Conservation (phyloP, 164 flowering plant genomes). For the Sextonia rubra region DNA sequence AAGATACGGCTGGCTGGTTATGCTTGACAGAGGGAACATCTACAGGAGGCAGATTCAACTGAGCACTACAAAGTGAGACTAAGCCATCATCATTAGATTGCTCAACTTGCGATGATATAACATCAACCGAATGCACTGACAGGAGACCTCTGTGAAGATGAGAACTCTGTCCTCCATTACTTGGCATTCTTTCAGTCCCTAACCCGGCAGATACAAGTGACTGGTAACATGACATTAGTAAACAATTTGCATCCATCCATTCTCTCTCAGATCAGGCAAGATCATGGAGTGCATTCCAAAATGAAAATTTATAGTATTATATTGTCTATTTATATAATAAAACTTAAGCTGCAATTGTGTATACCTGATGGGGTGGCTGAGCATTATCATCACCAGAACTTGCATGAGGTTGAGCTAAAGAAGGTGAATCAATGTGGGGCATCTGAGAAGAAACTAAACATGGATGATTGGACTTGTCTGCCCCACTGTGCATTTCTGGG, state of each 20-base stretch:
- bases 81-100: not conserved
- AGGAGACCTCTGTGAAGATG: slow-evolving; percentile 6
- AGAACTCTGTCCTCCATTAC: slow-evolving; percentile 2
- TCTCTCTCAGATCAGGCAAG: not conserved
- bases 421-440: not conserved
- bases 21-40: slow-evolving; percentile 1
- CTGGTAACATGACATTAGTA: slow-evolving; percentile 5
- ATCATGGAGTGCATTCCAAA: no score
- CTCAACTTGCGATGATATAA: not conserved
- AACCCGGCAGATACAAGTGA: slow-evolving; percentile 9
- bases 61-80: slow-evolving; percentile 2
- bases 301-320: no score
- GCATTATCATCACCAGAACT: slow-evolving; percentile 1
- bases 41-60: slow-evolving; percentile 7
- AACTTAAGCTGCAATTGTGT: not conserved
- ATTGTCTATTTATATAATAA: no score
- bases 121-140: not conserved
- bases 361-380: not conserved
- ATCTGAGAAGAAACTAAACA: not conserved
- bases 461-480: no score
- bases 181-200: slow-evolving; percentile 11
- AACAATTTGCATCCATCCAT: not conserved
- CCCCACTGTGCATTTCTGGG: no score
- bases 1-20: slow-evolving; percentile 4
- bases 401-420: not conserved